These are phyloP conservation scores for Haplographium delicatum DNA, from an alignment of 495 filamentous ascomycete genomes.

Conservation along the genomic window DNA sequence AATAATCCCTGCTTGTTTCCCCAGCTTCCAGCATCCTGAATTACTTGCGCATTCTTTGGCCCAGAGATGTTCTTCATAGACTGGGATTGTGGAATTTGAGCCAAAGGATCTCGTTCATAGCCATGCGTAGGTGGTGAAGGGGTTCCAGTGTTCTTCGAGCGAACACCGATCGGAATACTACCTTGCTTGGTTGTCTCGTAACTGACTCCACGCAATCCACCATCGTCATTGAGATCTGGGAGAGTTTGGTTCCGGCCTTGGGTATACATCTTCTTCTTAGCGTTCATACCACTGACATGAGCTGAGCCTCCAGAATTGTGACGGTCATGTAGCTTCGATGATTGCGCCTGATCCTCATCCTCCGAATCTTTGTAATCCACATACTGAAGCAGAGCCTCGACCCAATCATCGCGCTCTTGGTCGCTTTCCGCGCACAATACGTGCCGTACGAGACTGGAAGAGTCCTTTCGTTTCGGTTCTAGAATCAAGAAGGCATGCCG, in stretches of 20 bases:
- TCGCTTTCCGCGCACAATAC: slow-evolving; percentile 95
- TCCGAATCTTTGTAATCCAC: slow-evolving; percentile 69
- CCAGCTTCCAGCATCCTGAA: slow-evolving; percentile 83
- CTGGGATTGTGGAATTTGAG: slow-evolving; percentile 30
- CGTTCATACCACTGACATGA: slow-evolving; percentile 31
- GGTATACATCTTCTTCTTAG: slow-evolving; percentile 49
- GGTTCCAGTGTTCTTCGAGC: slow-evolving; percentile 19
- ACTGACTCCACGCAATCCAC: slow-evolving; percentile 65
- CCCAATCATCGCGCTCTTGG: slow-evolving; percentile 88
- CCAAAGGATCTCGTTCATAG: slow-evolving; percentile 27
- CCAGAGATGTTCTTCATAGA: slow-evolving; percentile 68
- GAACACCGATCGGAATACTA: slow-evolving; percentile 33
- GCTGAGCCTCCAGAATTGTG: slow-evolving; percentile 25
- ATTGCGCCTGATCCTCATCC: slow-evolving; percentile 38
- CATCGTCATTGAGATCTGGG: slow-evolving; percentile 36
- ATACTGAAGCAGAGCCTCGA: slow-evolving; percentile 81
- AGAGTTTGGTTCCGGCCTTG: slow-evolving; percentile 22
- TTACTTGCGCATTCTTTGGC: slow-evolving; percentile 79
- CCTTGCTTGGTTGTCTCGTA: slow-evolving; percentile 81
- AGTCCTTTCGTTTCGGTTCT: slow-evolving; percentile 95
- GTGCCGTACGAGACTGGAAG: slow-evolving; percentile 83
- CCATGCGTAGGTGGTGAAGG: slow-evolving; percentile 25
- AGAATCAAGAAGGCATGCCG: slow-evolving; percentile 92
- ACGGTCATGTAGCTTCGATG: slow-evolving; percentile 28
- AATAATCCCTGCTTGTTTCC: slow-evolving; percentile 59